These are phyloP conservation scores for Globisporangium canariense DNA, from an alignment of 352 stramenopile genomes.

Conservation along the genomic window DNA sequence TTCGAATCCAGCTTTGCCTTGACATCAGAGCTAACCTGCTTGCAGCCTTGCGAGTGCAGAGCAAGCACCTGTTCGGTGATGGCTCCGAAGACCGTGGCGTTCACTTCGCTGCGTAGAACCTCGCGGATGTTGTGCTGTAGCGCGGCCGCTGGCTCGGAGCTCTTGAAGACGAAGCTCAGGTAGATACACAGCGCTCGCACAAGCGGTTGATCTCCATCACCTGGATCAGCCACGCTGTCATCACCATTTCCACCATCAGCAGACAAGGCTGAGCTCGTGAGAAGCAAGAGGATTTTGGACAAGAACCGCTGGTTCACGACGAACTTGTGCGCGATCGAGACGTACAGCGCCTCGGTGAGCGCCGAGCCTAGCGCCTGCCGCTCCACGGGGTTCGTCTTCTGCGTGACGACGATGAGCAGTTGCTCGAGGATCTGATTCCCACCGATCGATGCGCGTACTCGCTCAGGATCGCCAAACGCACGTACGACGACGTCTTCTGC, in stretches of 20 bases:
- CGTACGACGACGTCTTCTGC: constrained; percentile 47
- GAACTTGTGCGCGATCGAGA: constrained; percentile 38
- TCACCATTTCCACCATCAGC: background rate
- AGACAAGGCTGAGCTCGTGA: constrained; percentile 12
- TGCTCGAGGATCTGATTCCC: constrained; percentile 67
- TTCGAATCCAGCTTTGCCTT: background rate
- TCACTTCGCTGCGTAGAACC: constrained; percentile 38
- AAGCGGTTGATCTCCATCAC: constrained; percentile 24
- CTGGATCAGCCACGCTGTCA: background rate
- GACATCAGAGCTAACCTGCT: no score
- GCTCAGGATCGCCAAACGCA: constrained; percentile 41
- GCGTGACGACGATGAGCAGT: constrained; percentile 59
- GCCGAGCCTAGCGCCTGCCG: constrained; percentile 30
- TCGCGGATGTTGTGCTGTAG: constrained; percentile 40
- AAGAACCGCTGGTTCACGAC: constrained; percentile 57
- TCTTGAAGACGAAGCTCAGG: constrained; percentile 44
- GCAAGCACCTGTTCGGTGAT: constrained; percentile 15
- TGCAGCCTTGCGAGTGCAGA: constrained; percentile 25
- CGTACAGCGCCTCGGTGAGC: constrained; percentile 49
- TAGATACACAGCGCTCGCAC: constrained; percentile 49
- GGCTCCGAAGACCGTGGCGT: constrained; percentile 19
- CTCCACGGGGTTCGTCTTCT: constrained; percentile 28
- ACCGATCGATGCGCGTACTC: constrained; percentile 40
- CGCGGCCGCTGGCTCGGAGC: constrained; percentile 7
- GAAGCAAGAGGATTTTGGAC: constrained; percentile 41